Conservation (phyloP, 441 rosid species). For the Flueggea neowawraea region DNA sequence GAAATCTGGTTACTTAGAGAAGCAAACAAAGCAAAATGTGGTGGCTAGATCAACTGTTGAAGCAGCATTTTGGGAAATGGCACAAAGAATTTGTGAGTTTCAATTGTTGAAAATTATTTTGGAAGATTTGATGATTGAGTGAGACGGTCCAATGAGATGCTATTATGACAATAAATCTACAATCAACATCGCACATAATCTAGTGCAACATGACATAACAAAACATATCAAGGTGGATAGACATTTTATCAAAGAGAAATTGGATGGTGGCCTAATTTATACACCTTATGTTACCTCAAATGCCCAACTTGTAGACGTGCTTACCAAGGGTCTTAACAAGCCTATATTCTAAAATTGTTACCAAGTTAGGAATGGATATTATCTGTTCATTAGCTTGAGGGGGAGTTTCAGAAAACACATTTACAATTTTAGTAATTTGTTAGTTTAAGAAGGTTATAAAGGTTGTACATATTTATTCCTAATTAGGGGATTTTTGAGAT, state of each 20-base stretch:
- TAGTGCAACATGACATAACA: not conserved
- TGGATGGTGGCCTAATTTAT: not conserved
- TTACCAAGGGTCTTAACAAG: not conserved
- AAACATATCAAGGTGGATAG: constrained; percentile 1
- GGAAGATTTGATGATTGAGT: not conserved
- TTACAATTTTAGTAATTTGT: too few species aligned
- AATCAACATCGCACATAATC: constrained; percentile 7
- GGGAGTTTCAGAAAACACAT: too few species aligned
- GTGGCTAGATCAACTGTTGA: constrained; percentile 4
- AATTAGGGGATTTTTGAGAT: too few species aligned
- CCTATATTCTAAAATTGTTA: not conserved
- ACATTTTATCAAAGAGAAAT: constrained; percentile 2
- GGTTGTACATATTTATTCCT: too few species aligned
- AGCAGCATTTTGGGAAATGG: not conserved
- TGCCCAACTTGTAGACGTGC: not conserved
- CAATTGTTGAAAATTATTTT: not conserved
- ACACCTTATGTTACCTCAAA: not conserved
- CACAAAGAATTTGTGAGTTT: constrained; percentile 1
- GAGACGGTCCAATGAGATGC: not conserved
- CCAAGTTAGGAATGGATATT: too few species aligned
- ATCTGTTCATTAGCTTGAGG: too few species aligned
- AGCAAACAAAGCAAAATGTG: constrained; percentile 1
- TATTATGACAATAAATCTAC: constrained; percentile 6
- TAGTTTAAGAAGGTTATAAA: too few species aligned
- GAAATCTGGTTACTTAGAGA: too few species aligned